Evolutionary conservation across 345 rosid species (phyloP), one percentile per base, ranked within the genome.

Genomic region (Euphorbia tirucalli): DNA sequence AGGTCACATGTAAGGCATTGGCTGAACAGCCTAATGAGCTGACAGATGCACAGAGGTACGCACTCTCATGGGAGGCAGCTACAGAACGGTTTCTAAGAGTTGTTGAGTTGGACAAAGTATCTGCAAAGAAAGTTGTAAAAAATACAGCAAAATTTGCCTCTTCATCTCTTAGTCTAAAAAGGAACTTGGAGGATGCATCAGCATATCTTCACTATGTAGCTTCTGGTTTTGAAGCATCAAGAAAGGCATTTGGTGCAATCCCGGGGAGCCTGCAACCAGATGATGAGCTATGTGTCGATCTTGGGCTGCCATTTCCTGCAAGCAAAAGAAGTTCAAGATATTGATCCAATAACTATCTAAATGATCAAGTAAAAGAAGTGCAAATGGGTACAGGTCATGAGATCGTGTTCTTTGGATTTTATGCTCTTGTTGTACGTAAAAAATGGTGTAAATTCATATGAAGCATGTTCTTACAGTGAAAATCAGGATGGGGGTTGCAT

Each of bases 1-100:
- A 80, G 75, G 87, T 86, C 30, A 82, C 81, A 28, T 50, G 65
- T 25, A 88, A 81, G 77, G 97, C 97, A 44, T 85, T 92, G 27
- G 43, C 67, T 31, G 97, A 89, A 74, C 88, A 89, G 76, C 97
- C 99, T 19, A 77, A 78, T 6, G 87, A 80, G 48, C 74, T 82
- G 78, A 88, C 86, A 6, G 94, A 88, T 66, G 82, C 86, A 24
- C 87, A 90, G 75, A 87, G 91, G 59, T 81, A 86, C 74, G 86
- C 86, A 50, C 81, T 94, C 49, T 90, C 97, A 6, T 92, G 97
- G 97, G 97, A 95, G 75, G 88, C 97, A 3, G 97, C 99, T 44
- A 90, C 96, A 1, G 83, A 89, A 46, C 82, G 97, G 68, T 95
- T 95, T 80, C 71, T 94, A 72, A 78, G 63, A 69, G 88, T 79